These are phyloP conservation scores for Sclerotinia trifoliorum DNA, from an alignment of 2,329 filamentous ascomycete genomes.

Conservation along the genomic window DNA sequence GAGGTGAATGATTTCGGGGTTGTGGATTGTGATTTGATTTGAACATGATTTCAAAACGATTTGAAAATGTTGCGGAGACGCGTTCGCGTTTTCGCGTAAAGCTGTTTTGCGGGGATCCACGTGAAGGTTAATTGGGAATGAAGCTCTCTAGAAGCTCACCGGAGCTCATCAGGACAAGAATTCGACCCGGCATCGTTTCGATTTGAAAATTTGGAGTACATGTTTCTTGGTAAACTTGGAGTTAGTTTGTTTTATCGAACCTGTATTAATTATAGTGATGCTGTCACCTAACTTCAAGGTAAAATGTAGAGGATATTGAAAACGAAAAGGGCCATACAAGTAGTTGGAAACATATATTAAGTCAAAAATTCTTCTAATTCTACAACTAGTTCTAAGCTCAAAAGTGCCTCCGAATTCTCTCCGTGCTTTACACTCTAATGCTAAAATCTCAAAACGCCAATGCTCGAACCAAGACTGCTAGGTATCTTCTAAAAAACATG, in stretches of 20 bases:
- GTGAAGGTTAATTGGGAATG: background rate
- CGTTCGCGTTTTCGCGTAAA: conserved; percentile 23
- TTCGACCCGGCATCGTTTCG: background rate
- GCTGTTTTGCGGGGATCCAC: conserved; percentile 24
- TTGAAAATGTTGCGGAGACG: conserved; percentile 17
- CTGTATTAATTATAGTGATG: background rate
- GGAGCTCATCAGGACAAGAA: background rate
- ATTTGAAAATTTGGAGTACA: background rate
- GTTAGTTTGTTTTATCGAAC: background rate
- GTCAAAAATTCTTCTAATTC: background rate
- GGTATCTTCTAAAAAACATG: background rate
- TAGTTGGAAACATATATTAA: background rate
- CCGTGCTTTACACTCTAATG: background rate
- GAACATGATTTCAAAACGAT: background rate
- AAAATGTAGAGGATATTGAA: background rate
- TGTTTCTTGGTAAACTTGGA: background rate
- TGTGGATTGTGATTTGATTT: background rate
- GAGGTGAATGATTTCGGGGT: background rate
- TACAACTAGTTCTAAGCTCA: background rate
- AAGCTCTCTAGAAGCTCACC: background rate
- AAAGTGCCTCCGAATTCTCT: background rate
- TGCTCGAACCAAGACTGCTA: background rate
- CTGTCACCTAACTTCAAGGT: background rate
- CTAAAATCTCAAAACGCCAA: conserved; percentile 18
- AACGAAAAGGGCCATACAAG: too few species aligned